These are phyloP conservation scores for Coemansia sp. DNA, from an alignment of 192 early-diverging fungal genomes.

Conservation along the genomic window DNA sequence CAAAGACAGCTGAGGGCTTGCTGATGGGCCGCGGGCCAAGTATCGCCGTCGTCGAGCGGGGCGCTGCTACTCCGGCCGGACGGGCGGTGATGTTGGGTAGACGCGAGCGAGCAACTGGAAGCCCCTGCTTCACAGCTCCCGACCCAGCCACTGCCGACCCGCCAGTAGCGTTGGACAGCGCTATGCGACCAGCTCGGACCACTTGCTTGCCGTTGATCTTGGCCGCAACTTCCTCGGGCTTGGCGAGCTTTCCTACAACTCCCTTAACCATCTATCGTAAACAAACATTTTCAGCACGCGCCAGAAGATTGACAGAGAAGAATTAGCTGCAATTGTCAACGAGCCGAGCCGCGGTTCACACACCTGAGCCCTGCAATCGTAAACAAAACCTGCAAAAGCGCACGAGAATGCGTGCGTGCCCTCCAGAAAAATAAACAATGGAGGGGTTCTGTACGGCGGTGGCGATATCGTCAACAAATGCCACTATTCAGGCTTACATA, in stretches of 20 bases:
- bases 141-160: neutral
- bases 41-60: neutral
- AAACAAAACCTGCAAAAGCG: neutral
- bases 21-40: conserved; percentile 27
- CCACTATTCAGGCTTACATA: neutral
- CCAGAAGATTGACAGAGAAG: neutral
- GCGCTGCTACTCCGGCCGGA: neutral
- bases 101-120: conserved; percentile 8
- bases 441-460: neutral
- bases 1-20: conserved; percentile 29
- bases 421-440: conserved; percentile 10
- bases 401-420: neutral
- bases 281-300: neutral
- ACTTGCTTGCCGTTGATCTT: conserved; percentile 4
- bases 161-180: neutral
- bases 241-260: conserved; percentile 14
- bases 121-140: conserved; percentile 2
- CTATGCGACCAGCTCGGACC: conserved; percentile 3
- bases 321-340: neutral
- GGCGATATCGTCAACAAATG: conserved; percentile 1
- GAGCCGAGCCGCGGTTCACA: neutral
- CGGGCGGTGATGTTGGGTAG: conserved; percentile 3
- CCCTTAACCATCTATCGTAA: conserved; percentile 7
- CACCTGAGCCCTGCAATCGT: neutral
- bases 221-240: conserved; percentile 25